Conservation (phyloP, 164 flowering plant species). For the Umbellularia californica region DNA sequence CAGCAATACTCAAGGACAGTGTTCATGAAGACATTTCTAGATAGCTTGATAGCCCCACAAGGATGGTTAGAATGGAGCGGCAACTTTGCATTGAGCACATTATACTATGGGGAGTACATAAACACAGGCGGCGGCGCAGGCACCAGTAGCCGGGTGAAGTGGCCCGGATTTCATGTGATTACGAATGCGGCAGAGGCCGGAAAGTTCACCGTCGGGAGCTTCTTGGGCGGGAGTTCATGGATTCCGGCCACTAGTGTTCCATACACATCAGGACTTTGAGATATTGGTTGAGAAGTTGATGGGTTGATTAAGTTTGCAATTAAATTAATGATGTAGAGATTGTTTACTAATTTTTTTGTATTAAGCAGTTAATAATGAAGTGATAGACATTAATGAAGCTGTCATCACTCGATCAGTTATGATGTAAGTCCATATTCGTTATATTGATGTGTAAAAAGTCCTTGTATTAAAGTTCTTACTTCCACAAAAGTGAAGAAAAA, state of each 20-base stretch:
- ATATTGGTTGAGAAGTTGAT: not conserved
- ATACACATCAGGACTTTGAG: conserved; percentile 13
- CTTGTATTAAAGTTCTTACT: too few relatives aligned
- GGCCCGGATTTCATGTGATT: conserved; percentile 6
- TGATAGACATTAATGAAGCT: too few relatives aligned
- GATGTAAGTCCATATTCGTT: not conserved
- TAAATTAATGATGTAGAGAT: too few relatives aligned
- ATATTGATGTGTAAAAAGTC: not conserved
- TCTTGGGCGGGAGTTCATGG: conserved; percentile 33
- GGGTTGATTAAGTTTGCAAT: not conserved
- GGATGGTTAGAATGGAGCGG: conserved; percentile 6
- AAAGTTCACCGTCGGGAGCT: conserved; percentile 21
- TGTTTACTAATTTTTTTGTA: not conserved
- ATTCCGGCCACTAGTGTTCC: conserved; percentile 27
- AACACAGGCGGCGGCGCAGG: not conserved
- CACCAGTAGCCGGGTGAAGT: not conserved
- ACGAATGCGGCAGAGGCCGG: conserved; percentile 16
- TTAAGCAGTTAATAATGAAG: not conserved
- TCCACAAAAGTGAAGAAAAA: not conserved
- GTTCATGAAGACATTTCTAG: conserved; percentile 4
- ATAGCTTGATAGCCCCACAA: not conserved
- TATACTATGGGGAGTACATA: conserved; percentile 5
- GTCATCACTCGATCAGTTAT: not conserved
- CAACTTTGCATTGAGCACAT: conserved; percentile 1
- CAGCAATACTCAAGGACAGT: conserved; percentile 5